Conservation (phyloP, 495 filamentous ascomycete species). For the Annulohypoxylon moriforme region DNA sequence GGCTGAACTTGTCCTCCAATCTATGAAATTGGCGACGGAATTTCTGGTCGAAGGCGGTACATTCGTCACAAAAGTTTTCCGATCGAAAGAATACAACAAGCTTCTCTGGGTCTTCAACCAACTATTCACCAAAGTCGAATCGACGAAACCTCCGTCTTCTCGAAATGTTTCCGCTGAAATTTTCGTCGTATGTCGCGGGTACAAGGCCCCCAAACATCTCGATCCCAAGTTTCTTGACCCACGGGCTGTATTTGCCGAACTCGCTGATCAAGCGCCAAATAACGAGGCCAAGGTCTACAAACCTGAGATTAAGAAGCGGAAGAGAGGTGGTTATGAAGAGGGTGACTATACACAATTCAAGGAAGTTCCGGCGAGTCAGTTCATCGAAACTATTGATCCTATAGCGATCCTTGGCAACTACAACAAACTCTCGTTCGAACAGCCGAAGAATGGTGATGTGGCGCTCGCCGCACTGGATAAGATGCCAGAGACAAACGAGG, state of each 20-base stretch:
- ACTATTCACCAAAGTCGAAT: conserved; percentile 92
- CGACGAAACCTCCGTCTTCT: conserved; percentile 95
- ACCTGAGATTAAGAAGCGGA: conserved; percentile 95
- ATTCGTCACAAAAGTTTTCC: conserved; percentile 98
- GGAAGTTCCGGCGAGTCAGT: conserved; percentile 86
- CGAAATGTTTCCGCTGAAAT: conserved; percentile 97
- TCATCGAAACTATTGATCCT: conserved; percentile 93
- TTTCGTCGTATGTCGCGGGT: conserved; percentile 95
- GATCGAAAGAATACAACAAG: conserved; percentile 97
- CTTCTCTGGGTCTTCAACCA: conserved; percentile 98
- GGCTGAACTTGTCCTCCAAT: conserved; percentile 91
- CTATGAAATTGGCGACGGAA: conserved; percentile 92
- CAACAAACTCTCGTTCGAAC: conserved; percentile 85
- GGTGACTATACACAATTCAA: conserved; percentile 94
- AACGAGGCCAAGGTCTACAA: conserved; percentile 99
- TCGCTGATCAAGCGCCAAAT: conserved; percentile 89
- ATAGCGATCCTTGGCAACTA: conserved; percentile 93
- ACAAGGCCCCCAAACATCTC: conserved; percentile 86
- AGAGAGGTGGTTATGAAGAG: conserved; percentile 96
- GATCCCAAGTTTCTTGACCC: conserved; percentile 95
- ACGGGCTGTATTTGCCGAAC: conserved; percentile 90
- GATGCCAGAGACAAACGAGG: conserved; percentile 91
- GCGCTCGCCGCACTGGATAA: conserved; percentile 86
- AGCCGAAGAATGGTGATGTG: conserved; percentile 81
- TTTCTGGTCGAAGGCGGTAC: conserved; percentile 90